These are phyloP conservation scores for Stereocaulon alpinum DNA, from an alignment of 495 filamentous ascomycete species.

Conservation along the genomic window DNA sequence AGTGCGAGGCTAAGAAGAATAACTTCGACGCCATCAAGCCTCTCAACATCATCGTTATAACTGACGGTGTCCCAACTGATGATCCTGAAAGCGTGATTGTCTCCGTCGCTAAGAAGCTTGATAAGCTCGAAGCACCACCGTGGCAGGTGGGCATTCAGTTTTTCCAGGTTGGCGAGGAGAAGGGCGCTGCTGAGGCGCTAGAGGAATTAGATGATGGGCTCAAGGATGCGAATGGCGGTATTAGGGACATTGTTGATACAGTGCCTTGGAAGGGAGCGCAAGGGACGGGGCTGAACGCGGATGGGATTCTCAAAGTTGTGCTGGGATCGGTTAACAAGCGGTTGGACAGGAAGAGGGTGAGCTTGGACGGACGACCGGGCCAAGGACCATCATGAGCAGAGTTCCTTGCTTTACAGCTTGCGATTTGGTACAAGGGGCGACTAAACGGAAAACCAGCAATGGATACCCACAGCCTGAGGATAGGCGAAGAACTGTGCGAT, in stretches of 20 bases:
- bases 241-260: constrained; percentile 92
- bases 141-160: constrained; percentile 95
- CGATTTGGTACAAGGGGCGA: neutral
- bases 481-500: too few species aligned
- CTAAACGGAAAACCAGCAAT: neutral
- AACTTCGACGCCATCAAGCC: constrained; percentile 54
- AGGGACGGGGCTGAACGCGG: constrained; percentile 40
- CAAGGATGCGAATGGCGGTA: constrained; percentile 36
- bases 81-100: constrained; percentile 67
- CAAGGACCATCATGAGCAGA: neutral
- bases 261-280: constrained; percentile 54
- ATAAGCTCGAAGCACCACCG: constrained; percentile 58
- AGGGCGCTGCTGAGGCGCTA: constrained; percentile 50
- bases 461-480: neutral
- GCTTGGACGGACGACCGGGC: constrained; percentile 8
- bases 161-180: constrained; percentile 84
- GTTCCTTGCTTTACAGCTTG: neutral
- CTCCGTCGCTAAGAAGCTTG: constrained; percentile 55
- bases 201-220: constrained; percentile 72
- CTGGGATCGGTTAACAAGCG: constrained; percentile 29
- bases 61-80: constrained; percentile 79
- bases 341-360: constrained; percentile 18
- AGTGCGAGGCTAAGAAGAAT: constrained; percentile 32
- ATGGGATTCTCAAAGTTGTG: constrained; percentile 70
- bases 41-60: constrained; percentile 88